Evolutionary conservation across 176 grass and related monocot genomes (phyloP).

Genomic region (Juncus inflexus): DNA sequence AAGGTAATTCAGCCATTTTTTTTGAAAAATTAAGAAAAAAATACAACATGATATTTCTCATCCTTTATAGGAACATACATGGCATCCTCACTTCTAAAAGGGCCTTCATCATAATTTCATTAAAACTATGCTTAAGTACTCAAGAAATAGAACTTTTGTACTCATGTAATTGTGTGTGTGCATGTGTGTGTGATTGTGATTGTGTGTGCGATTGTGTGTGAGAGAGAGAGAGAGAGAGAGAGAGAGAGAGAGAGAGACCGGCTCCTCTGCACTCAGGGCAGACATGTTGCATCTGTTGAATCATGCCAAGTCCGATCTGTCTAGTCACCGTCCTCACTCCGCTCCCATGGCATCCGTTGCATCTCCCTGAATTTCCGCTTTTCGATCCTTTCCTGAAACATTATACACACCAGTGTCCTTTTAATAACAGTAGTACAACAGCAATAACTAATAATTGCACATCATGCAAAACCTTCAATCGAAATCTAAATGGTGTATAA

Average conservation of each 20-base stretch:
- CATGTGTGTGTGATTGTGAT: too few relatives aligned
- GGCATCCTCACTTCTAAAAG: too few relatives aligned
- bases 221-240: not conserved
- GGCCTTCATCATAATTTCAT: too few relatives aligned
- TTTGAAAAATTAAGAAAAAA: too few relatives aligned
- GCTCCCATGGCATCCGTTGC: constrained; percentile 60
- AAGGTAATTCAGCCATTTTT: not conserved
- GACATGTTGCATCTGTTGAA: constrained; percentile 86
- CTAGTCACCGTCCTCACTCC: constrained; percentile 81
- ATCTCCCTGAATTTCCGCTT: constrained; percentile 68
- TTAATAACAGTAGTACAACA: not conserved
- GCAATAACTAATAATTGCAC: constrained; percentile 2
- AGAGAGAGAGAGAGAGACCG: constrained; percentile 40
- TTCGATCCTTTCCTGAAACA: constrained; percentile 85
- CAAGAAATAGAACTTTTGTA: too few relatives aligned
- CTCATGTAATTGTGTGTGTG: too few relatives aligned
- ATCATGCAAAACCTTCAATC: not conserved
- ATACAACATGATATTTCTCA: too few relatives aligned
- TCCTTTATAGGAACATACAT: too few relatives aligned
- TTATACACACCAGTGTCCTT: constrained; percentile 5
- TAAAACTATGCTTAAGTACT: too few relatives aligned
- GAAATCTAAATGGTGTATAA: not conserved
- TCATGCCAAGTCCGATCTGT: constrained; percentile 91
- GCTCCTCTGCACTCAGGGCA: constrained; percentile 87
- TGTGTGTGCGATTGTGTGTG: too few relatives aligned